Evolutionary conservation across 495 filamentous ascomycete genomes (phyloP), one percentile per base, ranked within the genome.

Genomic region (Lasiosphaeriaceae sp.): DNA sequence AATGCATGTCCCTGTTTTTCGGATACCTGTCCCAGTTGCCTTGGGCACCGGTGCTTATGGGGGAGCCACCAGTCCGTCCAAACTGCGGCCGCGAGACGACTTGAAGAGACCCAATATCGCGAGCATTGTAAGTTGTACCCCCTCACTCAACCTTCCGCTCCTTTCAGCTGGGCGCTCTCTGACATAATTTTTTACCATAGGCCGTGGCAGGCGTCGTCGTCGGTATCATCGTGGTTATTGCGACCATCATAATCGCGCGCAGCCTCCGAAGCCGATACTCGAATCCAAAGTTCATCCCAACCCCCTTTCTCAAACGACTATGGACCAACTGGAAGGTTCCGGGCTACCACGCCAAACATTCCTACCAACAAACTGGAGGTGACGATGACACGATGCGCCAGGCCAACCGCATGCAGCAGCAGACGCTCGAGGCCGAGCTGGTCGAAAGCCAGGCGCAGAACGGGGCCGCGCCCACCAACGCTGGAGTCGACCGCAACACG

Each of bases 401-500:
- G 29, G 59, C 51, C 57, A 62, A 69, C 35, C 58, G 68, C 49
- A 46, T 31, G 23, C 64, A 29, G 49, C 68, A 52, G 60, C 57
- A 59, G 37, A 51, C 47, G 37, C 48, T 46, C 44, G 62, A 59
- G 54, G 56, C 66, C 3, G 39, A 63, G 43, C 24, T 55, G 21
- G 50, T 52, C 35, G 55, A 48, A 14, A 44, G 54, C 34, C 58
- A 58, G 20, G 37, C 41, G 1, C 60, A 52, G 29, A 44, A 49
- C 44, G 47, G 37, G 44, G 48, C 22, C 49, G 59, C 29, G 47
- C 63, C 66, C 47, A 48, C 52, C 23, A 64, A 55, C 5, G 69
- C 59, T n/a, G 79, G 74, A 2, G 82, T 96, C 16, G 89, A 90
- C 62, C 86, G 94, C 41, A 88, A 92, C 60, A 90, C 90, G 0